Base-by-base conservation (phyloP, 805 yeast genomes). In the Aciculoconidium aculeatum region DNA sequence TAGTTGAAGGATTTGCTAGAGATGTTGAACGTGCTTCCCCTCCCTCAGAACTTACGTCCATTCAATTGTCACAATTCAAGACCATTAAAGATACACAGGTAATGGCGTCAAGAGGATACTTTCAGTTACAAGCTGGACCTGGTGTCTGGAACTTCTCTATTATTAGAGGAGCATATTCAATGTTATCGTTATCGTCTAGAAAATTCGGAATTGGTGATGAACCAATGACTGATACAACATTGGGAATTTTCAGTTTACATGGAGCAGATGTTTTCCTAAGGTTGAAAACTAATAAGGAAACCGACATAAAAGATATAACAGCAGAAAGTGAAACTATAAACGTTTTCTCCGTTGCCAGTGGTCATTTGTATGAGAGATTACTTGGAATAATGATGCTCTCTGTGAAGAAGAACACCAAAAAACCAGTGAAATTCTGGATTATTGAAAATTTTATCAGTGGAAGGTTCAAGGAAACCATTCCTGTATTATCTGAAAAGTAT, bases 81-180 rank as follows among this genome's bases (percentile, higher is more conserved):
- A 19, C 11, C 2, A 10, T 37, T n/a, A 58, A 68, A 1, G 85
- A 77, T 39, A 80, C 95, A 0, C 61, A 57, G 21, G 76, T 87
- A 1, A 82, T 90, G 92, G 70, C 78, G 1, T 79, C 82, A 21
- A 62, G 80, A 38, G 96, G 96, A 0, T 90, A 90, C 52, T 72
- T 81, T 31, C 96, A 88, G 53, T 60, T 92, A 25, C 73, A 72
- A 38, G 76, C 81, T 0, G 65, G 63, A 28, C 92, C 94, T 1
- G 95, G 95, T 0, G 25, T 65, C 3, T 83, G 84, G 80, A 50
- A 57, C 2, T 49, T 84, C n/a, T 41, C 45, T 1, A 44, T 78
- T 8, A 69, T 70, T 36, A 73, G 2, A 41, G 54, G 26, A 51
- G 13, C 37, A 11, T 55, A 44, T 27, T 40, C 46, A 4, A 32